Conservation (phyloP, 345 rosid genomes). For the Arabis hirsuta region DNA sequence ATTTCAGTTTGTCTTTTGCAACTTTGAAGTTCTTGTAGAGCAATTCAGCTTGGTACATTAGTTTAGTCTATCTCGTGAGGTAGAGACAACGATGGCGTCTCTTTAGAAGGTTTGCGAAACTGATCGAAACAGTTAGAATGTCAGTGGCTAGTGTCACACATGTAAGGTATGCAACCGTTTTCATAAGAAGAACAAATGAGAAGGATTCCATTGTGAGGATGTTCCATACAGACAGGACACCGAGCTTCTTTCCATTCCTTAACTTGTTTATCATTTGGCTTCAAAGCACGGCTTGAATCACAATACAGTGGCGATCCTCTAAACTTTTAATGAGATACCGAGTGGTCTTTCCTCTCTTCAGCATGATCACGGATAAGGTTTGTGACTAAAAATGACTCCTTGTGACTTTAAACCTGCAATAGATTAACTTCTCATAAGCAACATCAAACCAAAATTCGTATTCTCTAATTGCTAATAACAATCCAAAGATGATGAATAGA, state of each 20-base stretch:
- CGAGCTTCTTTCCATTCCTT: conserved; percentile 97
- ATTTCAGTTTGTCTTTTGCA: conserved; percentile 59
- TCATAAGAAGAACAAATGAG: conserved; percentile 89
- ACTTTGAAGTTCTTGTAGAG: conserved; percentile 53
- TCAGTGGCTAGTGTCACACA: conserved; percentile 97
- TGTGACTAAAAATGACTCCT: neutral
- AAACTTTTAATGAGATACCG: conserved; percentile 66
- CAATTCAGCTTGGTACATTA: conserved; percentile 54
- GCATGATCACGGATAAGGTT: too few relatives aligned
- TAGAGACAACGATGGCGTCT: conserved; percentile 40
- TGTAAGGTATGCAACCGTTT: conserved; percentile 93
- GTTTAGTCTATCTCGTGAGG: conserved; percentile 47
- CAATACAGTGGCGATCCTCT: conserved; percentile 62
- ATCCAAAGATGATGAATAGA: neutral
- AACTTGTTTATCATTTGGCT: conserved; percentile 55
- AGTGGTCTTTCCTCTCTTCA: conserved; percentile 87
- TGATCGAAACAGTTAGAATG: conserved; percentile 97
- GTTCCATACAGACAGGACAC: conserved; percentile 98
- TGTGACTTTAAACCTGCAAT: conserved; percentile 29
- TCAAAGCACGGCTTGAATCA: conserved; percentile 64
- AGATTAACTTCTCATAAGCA: conserved; percentile 26
- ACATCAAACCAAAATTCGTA: neutral
- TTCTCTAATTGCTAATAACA: neutral
- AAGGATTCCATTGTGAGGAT: conserved; percentile 96
- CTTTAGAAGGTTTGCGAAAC: conserved; percentile 68